phyloP scores from a whole-genome alignment of 2,329 filamentous ascomycete genomes.

The Neoarthrinium moseri region DNA sequence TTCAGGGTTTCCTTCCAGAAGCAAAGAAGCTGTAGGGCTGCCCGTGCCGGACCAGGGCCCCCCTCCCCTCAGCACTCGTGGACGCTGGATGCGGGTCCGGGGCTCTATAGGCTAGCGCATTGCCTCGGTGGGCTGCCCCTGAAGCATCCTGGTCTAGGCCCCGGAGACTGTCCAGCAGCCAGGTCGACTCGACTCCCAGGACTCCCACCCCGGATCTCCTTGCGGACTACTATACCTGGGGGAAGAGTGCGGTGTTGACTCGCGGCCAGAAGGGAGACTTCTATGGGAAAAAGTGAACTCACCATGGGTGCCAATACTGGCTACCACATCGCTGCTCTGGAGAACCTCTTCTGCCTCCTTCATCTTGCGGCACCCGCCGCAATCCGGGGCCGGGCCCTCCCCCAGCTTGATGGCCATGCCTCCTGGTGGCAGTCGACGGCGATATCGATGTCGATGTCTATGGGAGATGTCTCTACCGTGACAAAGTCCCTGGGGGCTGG shows the following conservation, averaged over 20 bases:
- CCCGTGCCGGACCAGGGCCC: neutral
- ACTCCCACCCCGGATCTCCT: no score
- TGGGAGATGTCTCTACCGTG: no score
- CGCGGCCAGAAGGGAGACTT: neutral
- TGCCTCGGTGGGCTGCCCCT: neutral
- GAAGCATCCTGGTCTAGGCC: neutral
- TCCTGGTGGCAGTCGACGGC: no score
- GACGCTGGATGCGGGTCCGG: slow-evolving; percentile 1
- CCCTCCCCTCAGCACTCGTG: neutral
- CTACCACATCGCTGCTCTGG: neutral
- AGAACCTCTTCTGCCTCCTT: slow-evolving; percentile 17
- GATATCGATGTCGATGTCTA: no score
- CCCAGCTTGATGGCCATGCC: slow-evolving; percentile 20
- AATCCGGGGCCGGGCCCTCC: no score
- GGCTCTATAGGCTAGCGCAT: neutral
- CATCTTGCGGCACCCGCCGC: slow-evolving; percentile 23
- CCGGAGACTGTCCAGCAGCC: no score
- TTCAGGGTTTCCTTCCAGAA: no score
- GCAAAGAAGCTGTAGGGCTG: no score
- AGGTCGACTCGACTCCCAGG: no score
- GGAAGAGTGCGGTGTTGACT: neutral
- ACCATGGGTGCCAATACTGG: neutral
- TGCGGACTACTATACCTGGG: neutral
- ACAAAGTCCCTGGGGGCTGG: no score
- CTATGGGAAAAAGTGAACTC: neutral